Evolutionary conservation across 148 eudicot species (phyloP).

Genomic region (Talinum fruticosum): DNA sequence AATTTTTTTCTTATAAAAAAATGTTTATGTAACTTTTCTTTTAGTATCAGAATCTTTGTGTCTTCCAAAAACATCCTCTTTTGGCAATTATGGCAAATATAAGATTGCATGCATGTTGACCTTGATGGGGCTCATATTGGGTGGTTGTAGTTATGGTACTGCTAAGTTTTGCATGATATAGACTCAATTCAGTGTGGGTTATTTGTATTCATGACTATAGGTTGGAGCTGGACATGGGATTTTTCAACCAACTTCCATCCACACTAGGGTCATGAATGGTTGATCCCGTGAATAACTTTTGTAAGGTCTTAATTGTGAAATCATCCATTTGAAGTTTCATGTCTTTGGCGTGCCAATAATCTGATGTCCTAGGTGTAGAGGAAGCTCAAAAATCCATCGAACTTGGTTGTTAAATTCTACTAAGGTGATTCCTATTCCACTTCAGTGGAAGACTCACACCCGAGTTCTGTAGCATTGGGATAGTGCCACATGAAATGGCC

Average conservation of each 20-base stretch:
- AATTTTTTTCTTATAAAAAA: too few relatives aligned
- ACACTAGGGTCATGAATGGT: not conserved
- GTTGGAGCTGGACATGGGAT: not conserved
- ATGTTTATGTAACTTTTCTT: not conserved
- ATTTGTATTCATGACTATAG: not conserved
- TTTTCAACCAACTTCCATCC: conserved; percentile 2
- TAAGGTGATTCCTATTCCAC: not conserved
- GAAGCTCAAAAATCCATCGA: not conserved
- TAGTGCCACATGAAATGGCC: not conserved
- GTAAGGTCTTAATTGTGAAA: not conserved
- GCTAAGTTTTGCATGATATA: conserved; percentile 6
- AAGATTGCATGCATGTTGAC: not conserved
- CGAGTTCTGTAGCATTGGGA: not conserved
- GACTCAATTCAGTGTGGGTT: not conserved
- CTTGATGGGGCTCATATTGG: not conserved
- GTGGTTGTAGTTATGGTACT: not conserved
- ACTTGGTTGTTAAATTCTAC: not conserved
- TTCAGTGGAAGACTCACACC: not conserved
- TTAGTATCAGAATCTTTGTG: not conserved
- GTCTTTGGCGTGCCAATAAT: not conserved
- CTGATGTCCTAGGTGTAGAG: not conserved
- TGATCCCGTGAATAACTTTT: not conserved
- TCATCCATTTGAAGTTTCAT: not conserved
- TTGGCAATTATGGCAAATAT: not conserved
- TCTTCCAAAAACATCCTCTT: not conserved